A percentile compares a stretch with the other conserved stretches of the same genome.
These are phyloP conservation scores for Mesembryanthemum crystallinum DNA, from an alignment of 148 eudicot species.

Conservation along the genomic window DNA sequence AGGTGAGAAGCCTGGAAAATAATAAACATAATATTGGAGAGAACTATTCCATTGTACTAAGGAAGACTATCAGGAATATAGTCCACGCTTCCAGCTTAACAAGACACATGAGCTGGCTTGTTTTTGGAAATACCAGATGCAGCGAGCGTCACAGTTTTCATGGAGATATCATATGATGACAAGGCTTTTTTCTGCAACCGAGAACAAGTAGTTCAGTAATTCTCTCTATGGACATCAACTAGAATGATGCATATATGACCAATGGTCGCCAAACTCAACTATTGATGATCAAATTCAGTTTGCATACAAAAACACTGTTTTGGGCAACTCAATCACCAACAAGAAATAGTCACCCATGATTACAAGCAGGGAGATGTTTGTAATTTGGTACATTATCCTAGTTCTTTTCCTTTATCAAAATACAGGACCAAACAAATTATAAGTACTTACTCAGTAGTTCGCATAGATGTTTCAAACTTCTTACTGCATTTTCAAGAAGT, in stretches of 20 bases:
- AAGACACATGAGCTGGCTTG: slow-evolving; percentile 28
- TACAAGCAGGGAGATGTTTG: not conserved
- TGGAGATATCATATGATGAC: slow-evolving; percentile 26
- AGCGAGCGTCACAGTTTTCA: slow-evolving; percentile 26
- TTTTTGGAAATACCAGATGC: slow-evolving; percentile 22
- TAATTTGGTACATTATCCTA: not conserved
- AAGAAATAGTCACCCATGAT: not conserved
- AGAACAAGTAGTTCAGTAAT: slow-evolving; percentile 10
- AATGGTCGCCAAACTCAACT: not conserved
- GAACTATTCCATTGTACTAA: not conserved
- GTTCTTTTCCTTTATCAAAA: not conserved
- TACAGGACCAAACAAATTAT: not conserved
- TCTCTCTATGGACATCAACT: not conserved
- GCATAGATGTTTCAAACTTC: slow-evolving; percentile 22
- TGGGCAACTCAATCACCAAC: not conserved
- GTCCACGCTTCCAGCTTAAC: slow-evolving; percentile 9
- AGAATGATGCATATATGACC: slow-evolving; percentile 5
- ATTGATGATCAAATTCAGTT: not conserved
- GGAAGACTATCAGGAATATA: no score
- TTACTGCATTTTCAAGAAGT: slow-evolving; percentile 11
- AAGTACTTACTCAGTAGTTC: slow-evolving; percentile 6
- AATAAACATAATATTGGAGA: slow-evolving; percentile 2
- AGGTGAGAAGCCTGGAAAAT: not conserved
- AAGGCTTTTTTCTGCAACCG: slow-evolving; percentile 34
- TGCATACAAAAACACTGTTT: not conserved